These are phyloP conservation scores for Penicillium fimorum DNA, from an alignment of 495 filamentous ascomycete genomes.

Conservation along the genomic window DNA sequence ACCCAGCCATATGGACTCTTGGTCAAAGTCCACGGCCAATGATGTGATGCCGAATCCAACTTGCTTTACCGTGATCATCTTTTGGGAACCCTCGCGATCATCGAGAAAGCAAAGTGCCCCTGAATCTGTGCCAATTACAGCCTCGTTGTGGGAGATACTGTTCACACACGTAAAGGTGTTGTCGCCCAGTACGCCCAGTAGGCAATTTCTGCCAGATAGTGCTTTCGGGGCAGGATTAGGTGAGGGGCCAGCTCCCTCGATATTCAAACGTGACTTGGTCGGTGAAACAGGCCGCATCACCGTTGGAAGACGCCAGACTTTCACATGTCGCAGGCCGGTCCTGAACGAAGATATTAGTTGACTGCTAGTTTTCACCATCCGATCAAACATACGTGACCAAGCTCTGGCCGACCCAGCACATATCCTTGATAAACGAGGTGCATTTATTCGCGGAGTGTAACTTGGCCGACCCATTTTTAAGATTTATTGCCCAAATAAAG, in stretches of 20 bases:
- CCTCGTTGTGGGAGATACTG: constrained; percentile 61
- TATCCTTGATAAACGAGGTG: constrained; percentile 74
- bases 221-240: constrained; percentile 52
- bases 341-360: constrained; percentile 37
- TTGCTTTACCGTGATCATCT: constrained; percentile 46
- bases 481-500: constrained; percentile 83
- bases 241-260: constrained; percentile 38
- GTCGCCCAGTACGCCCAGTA: constrained; percentile 63
- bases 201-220: constrained; percentile 59
- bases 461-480: constrained; percentile 77
- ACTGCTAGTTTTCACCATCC: background rate
- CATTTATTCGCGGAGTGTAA: constrained; percentile 94
- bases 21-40: constrained; percentile 55
- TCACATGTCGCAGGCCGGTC: constrained; percentile 85
- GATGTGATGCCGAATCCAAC: constrained; percentile 43
- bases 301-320: constrained; percentile 85
- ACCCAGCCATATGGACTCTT: constrained; percentile 54
- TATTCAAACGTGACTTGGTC: constrained; percentile 46
- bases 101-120: constrained; percentile 62
- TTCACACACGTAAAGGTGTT: constrained; percentile 78
- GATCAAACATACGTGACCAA: constrained; percentile 58
- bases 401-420: constrained; percentile 80
- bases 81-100: constrained; percentile 67
- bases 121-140: constrained; percentile 48
- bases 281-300: constrained; percentile 41